Evolutionary conservation across 2,329 filamentous ascomycete species (phyloP).

Genomic region (Chaetomium sp.): DNA sequence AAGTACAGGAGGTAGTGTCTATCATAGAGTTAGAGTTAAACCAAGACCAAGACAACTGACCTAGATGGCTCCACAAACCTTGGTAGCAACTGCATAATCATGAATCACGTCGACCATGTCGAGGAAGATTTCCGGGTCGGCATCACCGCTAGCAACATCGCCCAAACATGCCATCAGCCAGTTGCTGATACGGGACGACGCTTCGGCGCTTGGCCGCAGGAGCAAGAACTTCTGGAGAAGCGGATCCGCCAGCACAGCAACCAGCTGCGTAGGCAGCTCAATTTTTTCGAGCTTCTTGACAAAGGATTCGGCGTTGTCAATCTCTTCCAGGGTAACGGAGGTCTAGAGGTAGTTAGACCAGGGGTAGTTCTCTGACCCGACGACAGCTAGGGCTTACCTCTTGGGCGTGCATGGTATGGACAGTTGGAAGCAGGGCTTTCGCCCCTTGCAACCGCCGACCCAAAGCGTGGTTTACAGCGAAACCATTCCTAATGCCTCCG

Average conservation of each 20-base stretch:
- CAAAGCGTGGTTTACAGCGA: conserved; percentile 63
- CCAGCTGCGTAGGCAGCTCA: conserved; percentile 78
- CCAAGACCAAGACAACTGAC: neutral
- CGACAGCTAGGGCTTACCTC: conserved; percentile 52
- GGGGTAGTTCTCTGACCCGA: neutral
- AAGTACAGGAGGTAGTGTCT: conserved; percentile 53
- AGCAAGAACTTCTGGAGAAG: conserved; percentile 76
- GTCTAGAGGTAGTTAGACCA: conserved; percentile 43
- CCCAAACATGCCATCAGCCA: conserved; percentile 61
- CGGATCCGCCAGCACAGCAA: conserved; percentile 74
- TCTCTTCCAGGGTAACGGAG: conserved; percentile 73
- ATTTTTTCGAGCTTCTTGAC: conserved; percentile 75
- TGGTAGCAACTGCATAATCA: conserved; percentile 58
- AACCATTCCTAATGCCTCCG: conserved; percentile 54
- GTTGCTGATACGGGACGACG: conserved; percentile 55
- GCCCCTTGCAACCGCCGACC: conserved; percentile 48
- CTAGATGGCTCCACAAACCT: conserved; percentile 46
- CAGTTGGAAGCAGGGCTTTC: conserved; percentile 61
- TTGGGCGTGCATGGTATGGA: conserved; percentile 73
- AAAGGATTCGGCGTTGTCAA: conserved; percentile 70
- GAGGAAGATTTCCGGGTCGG: conserved; percentile 51
- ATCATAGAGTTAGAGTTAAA: conserved; percentile 28
- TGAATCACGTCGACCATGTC: conserved; percentile 59
- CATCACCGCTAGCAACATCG: conserved; percentile 57
- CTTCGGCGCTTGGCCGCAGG: conserved; percentile 59